These are phyloP conservation scores for Pseudogymnoascus sp. DNA, from an alignment of 2,329 filamentous ascomycete genomes.

Conservation along the genomic window DNA sequence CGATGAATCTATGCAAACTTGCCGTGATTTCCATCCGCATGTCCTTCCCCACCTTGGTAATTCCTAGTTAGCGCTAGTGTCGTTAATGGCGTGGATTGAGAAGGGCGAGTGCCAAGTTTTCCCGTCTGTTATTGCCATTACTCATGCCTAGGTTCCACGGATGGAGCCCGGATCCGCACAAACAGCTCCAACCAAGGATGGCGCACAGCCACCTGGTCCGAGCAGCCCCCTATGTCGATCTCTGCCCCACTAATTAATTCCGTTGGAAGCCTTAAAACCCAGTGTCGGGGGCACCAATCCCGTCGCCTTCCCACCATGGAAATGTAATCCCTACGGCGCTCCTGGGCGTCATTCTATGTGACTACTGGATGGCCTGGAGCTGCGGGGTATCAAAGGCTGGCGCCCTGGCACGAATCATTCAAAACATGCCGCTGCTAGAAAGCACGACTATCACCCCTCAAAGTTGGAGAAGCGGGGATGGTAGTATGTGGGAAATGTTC, in stretches of 20 bases:
- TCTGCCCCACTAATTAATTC: neutral
- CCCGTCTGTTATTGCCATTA: neutral
- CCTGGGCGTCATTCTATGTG: neutral
- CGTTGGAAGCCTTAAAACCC: neutral
- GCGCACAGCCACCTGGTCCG: neutral
- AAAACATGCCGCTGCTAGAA: neutral
- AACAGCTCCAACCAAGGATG: neutral
- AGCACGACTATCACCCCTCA: neutral
- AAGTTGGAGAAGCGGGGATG: neutral
- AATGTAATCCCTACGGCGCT: neutral
- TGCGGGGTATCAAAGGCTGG: neutral
- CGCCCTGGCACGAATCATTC: neutral
- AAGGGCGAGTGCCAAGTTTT: neutral
- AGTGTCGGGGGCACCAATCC: neutral
- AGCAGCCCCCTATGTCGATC: neutral
- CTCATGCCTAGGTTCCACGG: neutral
- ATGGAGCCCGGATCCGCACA: too few species aligned
- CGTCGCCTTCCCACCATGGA: neutral
- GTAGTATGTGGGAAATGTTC: neutral
- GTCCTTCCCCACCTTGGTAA: neutral
- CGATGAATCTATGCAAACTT: neutral
- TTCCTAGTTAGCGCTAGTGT: neutral
- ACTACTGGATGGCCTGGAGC: neutral
- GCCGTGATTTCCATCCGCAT: neutral
- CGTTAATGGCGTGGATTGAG: neutral